These are phyloP conservation scores for Cordyceps pruinosa DNA, from an alignment of 2,329 filamentous ascomycete species.

Conservation along the genomic window DNA sequence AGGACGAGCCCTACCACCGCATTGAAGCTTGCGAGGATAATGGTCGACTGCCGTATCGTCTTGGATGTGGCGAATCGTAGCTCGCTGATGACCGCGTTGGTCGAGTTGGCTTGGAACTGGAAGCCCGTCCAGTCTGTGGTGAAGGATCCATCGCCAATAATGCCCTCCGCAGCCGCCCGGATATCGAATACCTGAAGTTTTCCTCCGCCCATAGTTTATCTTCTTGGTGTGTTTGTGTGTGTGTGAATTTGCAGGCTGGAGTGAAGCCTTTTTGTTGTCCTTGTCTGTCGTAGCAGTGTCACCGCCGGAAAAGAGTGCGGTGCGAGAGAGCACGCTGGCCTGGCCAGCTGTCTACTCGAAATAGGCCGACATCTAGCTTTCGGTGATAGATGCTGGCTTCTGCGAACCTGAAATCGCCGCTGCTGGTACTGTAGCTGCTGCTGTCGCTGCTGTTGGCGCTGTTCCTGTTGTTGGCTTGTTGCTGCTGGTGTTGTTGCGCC, in stretches of 20 bases:
- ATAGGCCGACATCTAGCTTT: constrained; percentile 3
- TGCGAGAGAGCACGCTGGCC: constrained; percentile 3
- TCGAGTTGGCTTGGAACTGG: constrained; percentile 32
- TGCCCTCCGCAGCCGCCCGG: background rate
- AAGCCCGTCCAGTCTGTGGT: constrained; percentile 20
- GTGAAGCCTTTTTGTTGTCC: too few species aligned
- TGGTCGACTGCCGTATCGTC: constrained; percentile 53
- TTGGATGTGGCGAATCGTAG: constrained; percentile 47
- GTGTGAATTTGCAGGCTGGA: too few species aligned
- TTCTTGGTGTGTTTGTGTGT: background rate
- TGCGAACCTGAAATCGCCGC: background rate
- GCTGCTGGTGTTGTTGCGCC: background rate
- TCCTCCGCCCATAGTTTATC: background rate
- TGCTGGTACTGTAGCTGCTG: background rate
- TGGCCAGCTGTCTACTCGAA: constrained; percentile 7
- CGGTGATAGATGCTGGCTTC: background rate
- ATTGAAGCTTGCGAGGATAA: constrained; percentile 57
- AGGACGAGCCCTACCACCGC: constrained; percentile 50
- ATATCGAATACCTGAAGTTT: background rate
- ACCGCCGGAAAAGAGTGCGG: background rate
- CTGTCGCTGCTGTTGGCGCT: background rate
- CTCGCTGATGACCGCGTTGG: constrained; percentile 41
- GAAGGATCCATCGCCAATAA: constrained; percentile 3
- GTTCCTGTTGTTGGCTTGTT: background rate
- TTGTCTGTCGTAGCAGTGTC: background rate